Evolutionary conservation across 768 basidiomycete species (phyloP), one percentile per base, ranked within the genome.

Genomic region (Leccinum arenicola): DNA sequence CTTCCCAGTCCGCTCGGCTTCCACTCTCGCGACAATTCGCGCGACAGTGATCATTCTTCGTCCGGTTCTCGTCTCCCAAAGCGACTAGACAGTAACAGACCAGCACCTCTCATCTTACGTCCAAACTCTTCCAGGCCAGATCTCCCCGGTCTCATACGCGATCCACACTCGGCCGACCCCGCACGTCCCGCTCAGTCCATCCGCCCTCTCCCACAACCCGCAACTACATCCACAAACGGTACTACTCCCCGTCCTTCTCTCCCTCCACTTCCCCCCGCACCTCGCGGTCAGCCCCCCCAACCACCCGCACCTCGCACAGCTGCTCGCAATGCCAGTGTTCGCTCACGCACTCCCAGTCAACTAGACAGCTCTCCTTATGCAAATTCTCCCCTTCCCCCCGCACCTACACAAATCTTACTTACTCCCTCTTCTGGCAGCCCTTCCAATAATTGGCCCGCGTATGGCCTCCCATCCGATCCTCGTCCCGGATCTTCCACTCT

Each of bases 51-150:
- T 3, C 25, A 66, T 4, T 69, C 72, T 1, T 68, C 76, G 21
- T 65, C 59, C 4, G 40, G 40, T 43, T 72, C 73, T 17, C 72
- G 72, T 50, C 73, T 70, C 15, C 71, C 73, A 31, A 78, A 84
- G 61, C 79, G 84, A 23, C 77, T 84, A 27, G 84, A 89, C 64
- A 82, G 76, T 54, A 81, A 78, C 43, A 77, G 93, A 60, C 94
- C 93, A 4, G 88, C 93, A 0, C 93, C 94, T 0, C 76, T 96
- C n/a, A 84, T 89, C 63, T 78, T 96, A 10, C 79, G 83, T 17
- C 78, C 79, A 1, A 80, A 79, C 59, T 70, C 79, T 11, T 76
- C 77, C 4, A 77, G 85, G 43, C 75, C 78, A 15, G 87, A 88
- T 68, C 83, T 94, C 1, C 93, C 93, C 6, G 84, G 84, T 19